Evolutionary conservation across 345 rosid species (phyloP), one percentile per base, ranked within the genome.

Genomic region (Murraya koenigii): DNA sequence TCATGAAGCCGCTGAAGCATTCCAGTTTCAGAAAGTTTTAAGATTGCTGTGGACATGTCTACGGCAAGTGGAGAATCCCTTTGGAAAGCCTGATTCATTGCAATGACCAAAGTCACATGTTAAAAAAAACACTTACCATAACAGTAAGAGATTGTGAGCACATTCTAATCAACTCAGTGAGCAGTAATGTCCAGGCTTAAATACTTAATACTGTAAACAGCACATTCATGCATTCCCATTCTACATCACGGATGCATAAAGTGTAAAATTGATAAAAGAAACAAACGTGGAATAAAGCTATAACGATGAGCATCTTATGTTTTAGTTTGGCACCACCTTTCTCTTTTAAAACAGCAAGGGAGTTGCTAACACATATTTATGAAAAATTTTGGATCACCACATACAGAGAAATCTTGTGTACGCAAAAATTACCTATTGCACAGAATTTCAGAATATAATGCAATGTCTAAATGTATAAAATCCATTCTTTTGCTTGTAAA

Each of bases 21-120:
- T 76, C 98, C 91, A 1, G 76, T 78, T 83, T 95, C 99, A 0
- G 97, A 90, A 30, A 95, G 97, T 76, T 86, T 87, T 75, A 95
- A 72, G 72, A 95, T 88, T 59, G 99, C 98, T 8, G 97, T 90
- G 20, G 99, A 95, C 69, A 95, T 86, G 84, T 92, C 98, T 19
- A 88, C 75, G 13, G 92, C 91, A 26, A 95, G 90, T 0, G 91
- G 90, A 63, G 98, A 93, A 25, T 80, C 98, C 78, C 88, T 87
- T 79, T 84, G 85, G 71, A 95, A 95, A 14, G 96, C 98, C 99
- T 95, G 84, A 58, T 75, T 17, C 64, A 71, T 66, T 55, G 73
- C 3, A 26, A 35, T 30, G 22, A 71, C 25, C 64, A 17, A 75
- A 26, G 9, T 30, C 3, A 63, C 69, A 14, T 6, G 8, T 23